These are phyloP conservation scores for Teratosphaeria pseudoeucalypti DNA, from an alignment of 2,329 filamentous ascomycete genomes.

Conservation along the genomic window DNA sequence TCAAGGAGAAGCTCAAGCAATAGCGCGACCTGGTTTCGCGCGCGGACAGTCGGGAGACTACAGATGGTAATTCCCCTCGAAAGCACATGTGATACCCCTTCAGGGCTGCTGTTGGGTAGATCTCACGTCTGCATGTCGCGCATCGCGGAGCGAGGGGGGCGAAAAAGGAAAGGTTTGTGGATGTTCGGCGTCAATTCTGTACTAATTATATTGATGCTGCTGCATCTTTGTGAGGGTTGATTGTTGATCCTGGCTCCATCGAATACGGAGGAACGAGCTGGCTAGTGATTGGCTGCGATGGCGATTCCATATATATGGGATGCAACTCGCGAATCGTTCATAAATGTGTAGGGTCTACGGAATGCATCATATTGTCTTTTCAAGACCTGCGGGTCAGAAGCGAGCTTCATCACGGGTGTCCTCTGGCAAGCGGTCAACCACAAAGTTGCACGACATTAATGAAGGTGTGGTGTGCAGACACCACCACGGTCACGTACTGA, in stretches of 20 bases:
- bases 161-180: not conserved
- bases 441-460: not conserved
- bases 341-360: not conserved
- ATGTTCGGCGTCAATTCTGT: not conserved
- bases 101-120: not conserved
- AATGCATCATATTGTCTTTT: not conserved
- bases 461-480: not conserved
- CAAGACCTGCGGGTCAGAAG: not conserved
- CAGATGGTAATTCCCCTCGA: not conserved
- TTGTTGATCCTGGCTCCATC: not conserved
- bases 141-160: not conserved
- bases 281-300: not conserved
- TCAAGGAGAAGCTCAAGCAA: slow-evolving; percentile 38
- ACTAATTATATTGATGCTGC: not conserved
- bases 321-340: not conserved
- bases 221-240: not conserved
- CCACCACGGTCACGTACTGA: not conserved
- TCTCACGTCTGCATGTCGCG: not conserved
- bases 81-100: not conserved
- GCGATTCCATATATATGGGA: not conserved
- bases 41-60: not conserved
- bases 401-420: not conserved
- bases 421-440: not conserved
- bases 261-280: not conserved
- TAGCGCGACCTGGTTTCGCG: not conserved